phyloP scores from a whole-genome alignment of 352 stramenopile species.

The Globisporangium nagaii region DNA sequence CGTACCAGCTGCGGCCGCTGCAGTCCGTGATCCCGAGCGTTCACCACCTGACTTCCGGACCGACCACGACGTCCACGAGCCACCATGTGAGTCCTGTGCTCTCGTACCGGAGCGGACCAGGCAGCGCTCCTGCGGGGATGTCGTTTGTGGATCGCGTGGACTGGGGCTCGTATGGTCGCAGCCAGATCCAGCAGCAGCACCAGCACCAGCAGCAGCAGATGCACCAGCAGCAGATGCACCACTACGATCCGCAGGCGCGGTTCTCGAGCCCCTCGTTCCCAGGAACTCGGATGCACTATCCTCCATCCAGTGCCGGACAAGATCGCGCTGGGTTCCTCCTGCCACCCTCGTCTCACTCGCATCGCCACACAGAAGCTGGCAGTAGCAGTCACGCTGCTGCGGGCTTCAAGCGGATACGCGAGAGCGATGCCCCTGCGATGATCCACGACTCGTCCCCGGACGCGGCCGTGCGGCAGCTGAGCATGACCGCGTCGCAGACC shows the following conservation, averaged over 20 bases:
- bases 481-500: conserved; percentile 50
- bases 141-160: conserved; percentile 20
- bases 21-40: conserved; percentile 23
- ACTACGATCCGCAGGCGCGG: conserved; percentile 12
- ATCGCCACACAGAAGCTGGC: not conserved
- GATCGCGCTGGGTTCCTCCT: conserved; percentile 4
- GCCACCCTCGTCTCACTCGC: not conserved
- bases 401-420: conserved; percentile 9
- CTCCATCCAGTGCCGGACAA: not conserved
- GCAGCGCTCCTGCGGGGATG: conserved; percentile 11
- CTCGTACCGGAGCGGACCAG: conserved; percentile 10
- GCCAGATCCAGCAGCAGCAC: conserved; percentile 16
- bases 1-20: conserved; percentile 42
- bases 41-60: conserved; percentile 4
- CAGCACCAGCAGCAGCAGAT: not conserved
- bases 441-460: conserved; percentile 20
- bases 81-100: conserved; percentile 14
- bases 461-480: conserved; percentile 59
- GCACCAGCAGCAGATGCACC: not conserved
- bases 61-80: conserved; percentile 6
- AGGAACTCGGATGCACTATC: not conserved
- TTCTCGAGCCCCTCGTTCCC: conserved; percentile 11
- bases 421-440: not conserved
- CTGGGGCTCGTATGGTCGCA: conserved; percentile 22
- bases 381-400: not conserved